phyloP scores from a whole-genome alignment of 352 stramenopile species.

The Pilasporangium apinafurcum region DNA sequence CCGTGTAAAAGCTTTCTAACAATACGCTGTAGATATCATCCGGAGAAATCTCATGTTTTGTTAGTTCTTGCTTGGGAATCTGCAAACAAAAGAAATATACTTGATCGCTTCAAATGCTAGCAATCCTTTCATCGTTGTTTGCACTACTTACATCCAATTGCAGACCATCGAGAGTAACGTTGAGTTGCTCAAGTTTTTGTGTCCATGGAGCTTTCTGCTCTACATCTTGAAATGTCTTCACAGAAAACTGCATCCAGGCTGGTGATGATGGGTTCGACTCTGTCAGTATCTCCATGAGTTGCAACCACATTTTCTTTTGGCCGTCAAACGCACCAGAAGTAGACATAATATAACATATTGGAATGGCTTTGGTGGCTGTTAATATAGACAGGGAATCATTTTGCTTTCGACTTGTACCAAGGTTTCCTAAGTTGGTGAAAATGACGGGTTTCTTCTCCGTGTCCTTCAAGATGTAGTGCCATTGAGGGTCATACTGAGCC shows the following conservation, averaged over 20 bases:
- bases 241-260: constrained; percentile 11
- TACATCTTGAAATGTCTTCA: constrained; percentile 27
- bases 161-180: constrained; percentile 21
- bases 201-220: constrained; percentile 9
- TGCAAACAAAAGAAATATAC: constrained; percentile 1
- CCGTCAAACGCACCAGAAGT: constrained; percentile 29
- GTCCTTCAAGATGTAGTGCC: constrained; percentile 5
- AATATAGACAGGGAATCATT: background rate
- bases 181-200: constrained; percentile 13
- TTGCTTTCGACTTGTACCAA: background rate
- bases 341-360: constrained; percentile 31
- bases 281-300: constrained; percentile 31
- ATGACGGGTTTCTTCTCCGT: constrained; percentile 8
- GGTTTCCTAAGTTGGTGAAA: constrained; percentile 18
- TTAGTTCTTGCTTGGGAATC: constrained; percentile 2
- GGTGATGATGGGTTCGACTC: background rate
- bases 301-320: constrained; percentile 58
- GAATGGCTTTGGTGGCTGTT: background rate
- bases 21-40: constrained; percentile 1
- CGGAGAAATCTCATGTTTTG: background rate
- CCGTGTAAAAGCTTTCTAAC: constrained; percentile 4
- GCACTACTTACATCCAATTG: constrained; percentile 4
- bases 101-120: too few species aligned
- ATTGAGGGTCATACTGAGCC: constrained; percentile 6
- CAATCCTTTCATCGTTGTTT: too few species aligned